Conservation (phyloP, 805 yeast species). For the Nakazawaea peltata region DNA sequence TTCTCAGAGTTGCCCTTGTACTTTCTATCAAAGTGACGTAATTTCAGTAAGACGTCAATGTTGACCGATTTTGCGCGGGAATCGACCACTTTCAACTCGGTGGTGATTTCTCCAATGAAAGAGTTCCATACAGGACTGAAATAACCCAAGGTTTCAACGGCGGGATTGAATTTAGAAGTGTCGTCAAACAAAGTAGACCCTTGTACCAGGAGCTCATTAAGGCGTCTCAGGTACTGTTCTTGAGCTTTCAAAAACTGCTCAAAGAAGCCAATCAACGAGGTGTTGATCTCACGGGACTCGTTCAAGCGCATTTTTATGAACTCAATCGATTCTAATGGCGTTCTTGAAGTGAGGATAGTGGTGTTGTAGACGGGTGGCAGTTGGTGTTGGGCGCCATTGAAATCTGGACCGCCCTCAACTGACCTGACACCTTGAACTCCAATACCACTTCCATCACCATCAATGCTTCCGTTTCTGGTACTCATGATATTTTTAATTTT, state of each 20-base stretch:
- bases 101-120: constrained; percentile 29
- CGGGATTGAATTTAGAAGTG: constrained; percentile 32
- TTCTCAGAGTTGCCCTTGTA: constrained; percentile 13
- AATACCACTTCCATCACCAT: too few species aligned
- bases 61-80: constrained; percentile 33
- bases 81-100: constrained; percentile 34
- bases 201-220: constrained; percentile 28
- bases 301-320: constrained; percentile 48
- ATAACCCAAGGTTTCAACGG: constrained; percentile 39
- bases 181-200: constrained; percentile 28
- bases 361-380: too few species aligned
- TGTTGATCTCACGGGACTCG: constrained; percentile 47
- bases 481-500: too few species aligned
- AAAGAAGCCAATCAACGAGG: constrained; percentile 55
- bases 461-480: too few species aligned
- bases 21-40: constrained; percentile 15
- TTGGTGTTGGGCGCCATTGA: too few species aligned
- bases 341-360: constrained; percentile 26
- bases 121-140: constrained; percentile 35
- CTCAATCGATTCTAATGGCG: constrained; percentile 55
- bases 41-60: constrained; percentile 14
- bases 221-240: constrained; percentile 37
- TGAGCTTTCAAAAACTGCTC: constrained; percentile 42
- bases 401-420: too few species aligned
- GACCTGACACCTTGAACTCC: too few species aligned